Percentiles rank a stretch among this genome's conserved stretches.
These are phyloP conservation scores for Cladosporium sp. DNA, from an alignment of 2,329 filamentous ascomycete genomes.

Conservation along the genomic window DNA sequence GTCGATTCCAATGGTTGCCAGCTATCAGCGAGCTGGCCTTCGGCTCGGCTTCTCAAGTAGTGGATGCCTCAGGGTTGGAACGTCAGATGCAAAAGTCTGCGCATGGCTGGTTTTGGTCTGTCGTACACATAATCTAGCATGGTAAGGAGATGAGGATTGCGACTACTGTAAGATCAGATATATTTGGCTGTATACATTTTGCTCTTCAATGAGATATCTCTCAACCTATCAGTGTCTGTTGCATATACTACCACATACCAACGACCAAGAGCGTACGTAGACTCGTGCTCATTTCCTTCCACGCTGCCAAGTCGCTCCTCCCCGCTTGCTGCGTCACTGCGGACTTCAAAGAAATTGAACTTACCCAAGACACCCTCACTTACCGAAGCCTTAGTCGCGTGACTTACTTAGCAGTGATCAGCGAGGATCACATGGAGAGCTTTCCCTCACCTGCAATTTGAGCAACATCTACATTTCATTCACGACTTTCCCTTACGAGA, in stretches of 20 bases:
- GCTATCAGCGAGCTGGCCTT: slow-evolving; percentile 12
- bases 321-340: slow-evolving; percentile 14
- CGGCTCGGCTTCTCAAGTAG: neutral
- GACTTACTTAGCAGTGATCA: slow-evolving; percentile 9
- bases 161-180: too few relatives aligned
- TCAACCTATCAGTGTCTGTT: neutral
- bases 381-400: slow-evolving; percentile 16
- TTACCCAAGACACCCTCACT: slow-evolving; percentile 8
- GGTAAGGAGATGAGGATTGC: too few relatives aligned
- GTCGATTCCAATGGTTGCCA: slow-evolving; percentile 1
- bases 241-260: too few relatives aligned
- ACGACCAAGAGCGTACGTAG: neutral
- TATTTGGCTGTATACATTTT: too few relatives aligned
- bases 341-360: slow-evolving; percentile 19
- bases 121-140: too few relatives aligned
- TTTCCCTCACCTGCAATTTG: slow-evolving; percentile 35
- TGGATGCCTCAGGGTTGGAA: neutral
- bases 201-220: too few relatives aligned
- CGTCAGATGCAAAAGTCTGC: neutral
- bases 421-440: slow-evolving; percentile 35
- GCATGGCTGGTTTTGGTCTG: neutral
- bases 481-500: neutral
- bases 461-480: slow-evolving; percentile 14
- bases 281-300: neutral
- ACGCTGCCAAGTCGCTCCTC: neutral